These are phyloP conservation scores for Teratosphaeria gauchensis DNA, from an alignment of 2,329 filamentous ascomycete genomes.

Conservation along the genomic window DNA sequence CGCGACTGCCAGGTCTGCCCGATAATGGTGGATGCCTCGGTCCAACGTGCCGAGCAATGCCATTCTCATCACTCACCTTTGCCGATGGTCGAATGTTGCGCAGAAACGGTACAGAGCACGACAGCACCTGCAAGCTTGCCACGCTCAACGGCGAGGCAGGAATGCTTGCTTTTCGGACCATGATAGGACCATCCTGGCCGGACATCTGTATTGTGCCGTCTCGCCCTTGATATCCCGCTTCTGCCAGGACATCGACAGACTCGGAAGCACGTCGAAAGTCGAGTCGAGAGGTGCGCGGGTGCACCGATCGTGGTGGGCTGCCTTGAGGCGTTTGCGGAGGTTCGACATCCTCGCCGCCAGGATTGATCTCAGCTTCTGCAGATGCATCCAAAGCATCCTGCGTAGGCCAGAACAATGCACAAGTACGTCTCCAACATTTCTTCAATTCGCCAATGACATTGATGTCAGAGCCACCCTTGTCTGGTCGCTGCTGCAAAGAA, in stretches of 20 bases:
- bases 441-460: conserved; percentile 93
- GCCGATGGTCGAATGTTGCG: conserved; percentile 11
- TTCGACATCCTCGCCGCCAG: conserved; percentile 50
- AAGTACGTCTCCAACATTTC: conserved; percentile 92
- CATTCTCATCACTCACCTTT: neutral
- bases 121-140: conserved; percentile 48
- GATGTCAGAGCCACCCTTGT: conserved; percentile 52
- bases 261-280: conserved; percentile 7
- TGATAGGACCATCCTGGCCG: neutral
- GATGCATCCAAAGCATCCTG: conserved; percentile 47
- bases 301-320: neutral
- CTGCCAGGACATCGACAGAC: conserved; percentile 2
- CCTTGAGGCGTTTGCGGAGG: neutral
- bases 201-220: neutral
- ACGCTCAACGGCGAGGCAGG: conserved; percentile 38
- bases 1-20: conserved; percentile 2
- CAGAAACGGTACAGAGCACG: conserved; percentile 48
- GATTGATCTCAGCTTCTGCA: conserved; percentile 58
- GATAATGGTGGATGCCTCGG: conserved; percentile 6
- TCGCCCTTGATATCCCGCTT: neutral
- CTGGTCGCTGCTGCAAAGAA: conserved; percentile 41
- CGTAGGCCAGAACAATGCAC: conserved; percentile 79
- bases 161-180: conserved; percentile 22
- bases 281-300: neutral
- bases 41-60: conserved; percentile 7